Evolutionary conservation across 768 basidiomycete genomes (phyloP).

Genomic region (Thelephora ganbajun): DNA sequence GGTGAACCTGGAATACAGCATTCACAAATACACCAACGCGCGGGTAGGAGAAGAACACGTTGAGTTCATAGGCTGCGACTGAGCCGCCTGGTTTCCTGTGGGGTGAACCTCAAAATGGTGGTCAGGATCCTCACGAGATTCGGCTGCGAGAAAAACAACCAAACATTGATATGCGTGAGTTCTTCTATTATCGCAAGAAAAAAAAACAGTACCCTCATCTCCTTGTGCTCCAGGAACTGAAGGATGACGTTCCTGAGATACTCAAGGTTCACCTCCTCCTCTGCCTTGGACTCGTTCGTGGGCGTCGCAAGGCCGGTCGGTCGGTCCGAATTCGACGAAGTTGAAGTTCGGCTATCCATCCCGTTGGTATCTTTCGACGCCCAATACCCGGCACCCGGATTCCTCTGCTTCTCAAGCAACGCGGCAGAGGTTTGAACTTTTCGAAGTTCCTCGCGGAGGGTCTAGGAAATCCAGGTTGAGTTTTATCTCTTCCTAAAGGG

Average conservation of each 20-base stretch:
- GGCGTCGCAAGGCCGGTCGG: slow-evolving; percentile 19
- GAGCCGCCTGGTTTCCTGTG: slow-evolving; percentile 82
- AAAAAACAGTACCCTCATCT: slow-evolving; percentile 64
- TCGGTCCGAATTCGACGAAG: slow-evolving; percentile 27
- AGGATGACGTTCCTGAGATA: slow-evolving; percentile 93
- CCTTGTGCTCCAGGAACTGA: slow-evolving; percentile 96
- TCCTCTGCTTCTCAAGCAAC: slow-evolving; percentile 77
- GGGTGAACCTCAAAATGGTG: slow-evolving; percentile 88
- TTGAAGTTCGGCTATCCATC: slow-evolving; percentile 20
- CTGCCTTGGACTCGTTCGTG: slow-evolving; percentile 28
- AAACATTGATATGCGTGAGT: slow-evolving; percentile 4
- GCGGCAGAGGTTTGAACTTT: slow-evolving; percentile 93
- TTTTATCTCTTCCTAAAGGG: no score
- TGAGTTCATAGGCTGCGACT: slow-evolving; percentile 10
- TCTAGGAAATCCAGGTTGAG: slow-evolving; percentile 27
- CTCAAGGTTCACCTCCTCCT: slow-evolving; percentile 91
- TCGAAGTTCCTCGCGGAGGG: slow-evolving; percentile 82
- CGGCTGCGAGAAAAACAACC: slow-evolving; percentile 32
- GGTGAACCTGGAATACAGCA: no score
- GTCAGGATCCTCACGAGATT: slow-evolving; percentile 86
- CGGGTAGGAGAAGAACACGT: no score
- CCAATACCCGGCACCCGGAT: slow-evolving; percentile 95
- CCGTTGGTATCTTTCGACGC: slow-evolving; percentile 24
- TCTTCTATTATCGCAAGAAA: background rate
- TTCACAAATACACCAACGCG: no score